phyloP scores from a whole-genome alignment of 2,329 filamentous ascomycete species.

The Stenocarpella maydis region DNA sequence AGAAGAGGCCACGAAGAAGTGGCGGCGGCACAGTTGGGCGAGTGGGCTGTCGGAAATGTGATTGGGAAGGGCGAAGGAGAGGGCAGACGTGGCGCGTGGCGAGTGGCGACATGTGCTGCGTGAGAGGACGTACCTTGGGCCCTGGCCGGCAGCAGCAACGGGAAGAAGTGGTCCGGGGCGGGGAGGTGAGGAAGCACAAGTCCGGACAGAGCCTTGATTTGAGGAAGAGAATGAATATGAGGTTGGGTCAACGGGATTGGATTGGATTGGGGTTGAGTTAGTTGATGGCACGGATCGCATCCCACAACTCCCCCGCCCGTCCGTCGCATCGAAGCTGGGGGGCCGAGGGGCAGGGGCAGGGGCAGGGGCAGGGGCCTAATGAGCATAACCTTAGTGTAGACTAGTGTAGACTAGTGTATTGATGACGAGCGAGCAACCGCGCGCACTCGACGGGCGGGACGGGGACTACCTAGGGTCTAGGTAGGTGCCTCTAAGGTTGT shows the following conservation, averaged over 20 bases:
- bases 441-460: too few relatives aligned
- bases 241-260: too few relatives aligned
- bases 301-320: constrained; percentile 4
- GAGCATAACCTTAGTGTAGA: too few relatives aligned
- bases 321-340: neutral
- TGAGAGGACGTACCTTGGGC: neutral
- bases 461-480: too few relatives aligned
- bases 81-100: neutral
- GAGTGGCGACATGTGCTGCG: constrained; percentile 2
- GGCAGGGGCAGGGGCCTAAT: neutral
- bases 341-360: too few relatives aligned
- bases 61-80: neutral
- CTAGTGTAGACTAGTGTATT: too few relatives aligned
- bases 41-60: neutral
- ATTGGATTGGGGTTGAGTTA: neutral
- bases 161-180: neutral
- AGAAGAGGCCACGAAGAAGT: neutral
- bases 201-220: too few relatives aligned
- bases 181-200: neutral
- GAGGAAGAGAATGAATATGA: too few relatives aligned
- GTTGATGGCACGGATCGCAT: neutral
- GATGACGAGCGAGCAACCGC: too few relatives aligned
- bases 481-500: too few relatives aligned
- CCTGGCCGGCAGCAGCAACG: neutral
- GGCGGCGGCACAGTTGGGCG: neutral